A percentile compares a stretch with the other conserved stretches of the same genome.
Conservation (phyloP, 1,284 basidiomycete genomes). For the Retiboletus fuscus region DNA sequence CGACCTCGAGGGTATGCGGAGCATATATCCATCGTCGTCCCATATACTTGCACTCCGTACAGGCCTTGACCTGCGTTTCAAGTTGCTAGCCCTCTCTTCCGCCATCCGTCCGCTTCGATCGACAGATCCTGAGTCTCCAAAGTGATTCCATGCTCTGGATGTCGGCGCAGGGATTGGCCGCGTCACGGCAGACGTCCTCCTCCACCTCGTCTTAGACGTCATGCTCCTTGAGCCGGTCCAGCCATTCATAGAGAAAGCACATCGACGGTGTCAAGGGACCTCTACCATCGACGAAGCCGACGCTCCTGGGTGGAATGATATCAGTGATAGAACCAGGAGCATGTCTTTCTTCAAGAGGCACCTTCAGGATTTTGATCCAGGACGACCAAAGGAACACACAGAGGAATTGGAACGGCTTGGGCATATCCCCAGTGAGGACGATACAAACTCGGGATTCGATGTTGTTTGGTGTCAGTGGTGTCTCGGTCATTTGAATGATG, state of each 20-base stretch:
- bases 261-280: conserved; percentile 57
- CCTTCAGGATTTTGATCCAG: conserved; percentile 82
- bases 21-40: too few species aligned
- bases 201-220: conserved; percentile 87
- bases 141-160: conserved; percentile 81
- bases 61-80: too few species aligned
- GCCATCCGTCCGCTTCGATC: conserved; percentile 53
- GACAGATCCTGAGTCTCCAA: conserved; percentile 19
- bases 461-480: conserved; percentile 97
- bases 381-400: conserved; percentile 56
- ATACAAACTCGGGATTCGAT: conserved; percentile 71
- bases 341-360: conserved; percentile 85
- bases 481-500: conserved; percentile 86
- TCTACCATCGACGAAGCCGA: conserved; percentile 37
- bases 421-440: conserved; percentile 58
- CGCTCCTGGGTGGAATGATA: conserved; percentile 70
- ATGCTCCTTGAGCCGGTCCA: conserved; percentile 89
- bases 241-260: conserved; percentile 80
- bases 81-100: too few species aligned
- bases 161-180: conserved; percentile 93
- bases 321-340: conserved; percentile 72
- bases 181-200: conserved; percentile 86
- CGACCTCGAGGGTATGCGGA: too few species aligned
- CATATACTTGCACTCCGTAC: too few species aligned
- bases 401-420: conserved; percentile 70